phyloP scores from a whole-genome alignment of 108 stramenopile species.

The Skeletonema tropicum region DNA sequence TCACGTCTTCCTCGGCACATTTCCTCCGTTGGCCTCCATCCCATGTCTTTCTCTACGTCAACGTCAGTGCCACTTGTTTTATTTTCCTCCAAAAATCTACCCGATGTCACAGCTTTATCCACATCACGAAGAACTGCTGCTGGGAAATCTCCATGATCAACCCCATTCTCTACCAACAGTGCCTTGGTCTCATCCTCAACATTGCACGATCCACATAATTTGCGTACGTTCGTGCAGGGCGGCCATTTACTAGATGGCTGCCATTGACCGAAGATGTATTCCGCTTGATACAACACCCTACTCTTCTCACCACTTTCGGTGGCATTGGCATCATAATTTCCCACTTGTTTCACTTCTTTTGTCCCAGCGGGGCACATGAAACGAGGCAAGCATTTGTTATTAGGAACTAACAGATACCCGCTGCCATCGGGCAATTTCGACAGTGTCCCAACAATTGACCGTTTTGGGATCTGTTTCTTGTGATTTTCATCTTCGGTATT shows the following conservation, averaged over 20 bases:
- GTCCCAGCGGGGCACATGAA: constrained; percentile 57
- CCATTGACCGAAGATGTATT: constrained; percentile 75
- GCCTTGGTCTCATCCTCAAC: constrained; percentile 91
- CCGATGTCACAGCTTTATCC: constrained; percentile 67
- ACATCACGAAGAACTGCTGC: constrained; percentile 72
- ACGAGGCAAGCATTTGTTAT: constrained; percentile 61
- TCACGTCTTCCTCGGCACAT: constrained; percentile 78
- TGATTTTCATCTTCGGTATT: constrained; percentile 35
- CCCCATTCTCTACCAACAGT: constrained; percentile 76
- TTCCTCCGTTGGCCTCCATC: constrained; percentile 83
- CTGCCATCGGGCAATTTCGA: constrained; percentile 37
- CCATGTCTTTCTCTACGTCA: constrained; percentile 51
- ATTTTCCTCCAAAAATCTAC: constrained; percentile 43
- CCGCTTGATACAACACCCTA: constrained; percentile 62
- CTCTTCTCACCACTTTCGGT: not conserved
- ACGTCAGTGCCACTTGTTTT: constrained; percentile 12
- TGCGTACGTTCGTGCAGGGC: constrained; percentile 63
- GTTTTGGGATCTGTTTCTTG: constrained; percentile 28
- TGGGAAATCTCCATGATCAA: constrained; percentile 93
- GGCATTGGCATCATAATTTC: constrained; percentile 19
- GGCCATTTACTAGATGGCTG: constrained; percentile 68
- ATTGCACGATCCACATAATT: constrained; percentile 74
- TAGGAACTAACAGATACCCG: constrained; percentile 61
- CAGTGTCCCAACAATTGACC: constrained; percentile 74
- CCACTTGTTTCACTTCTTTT: constrained; percentile 27